phyloP scores from a whole-genome alignment of 2,329 filamentous ascomycete genomes.

The Stachybotrys elegans region DNA sequence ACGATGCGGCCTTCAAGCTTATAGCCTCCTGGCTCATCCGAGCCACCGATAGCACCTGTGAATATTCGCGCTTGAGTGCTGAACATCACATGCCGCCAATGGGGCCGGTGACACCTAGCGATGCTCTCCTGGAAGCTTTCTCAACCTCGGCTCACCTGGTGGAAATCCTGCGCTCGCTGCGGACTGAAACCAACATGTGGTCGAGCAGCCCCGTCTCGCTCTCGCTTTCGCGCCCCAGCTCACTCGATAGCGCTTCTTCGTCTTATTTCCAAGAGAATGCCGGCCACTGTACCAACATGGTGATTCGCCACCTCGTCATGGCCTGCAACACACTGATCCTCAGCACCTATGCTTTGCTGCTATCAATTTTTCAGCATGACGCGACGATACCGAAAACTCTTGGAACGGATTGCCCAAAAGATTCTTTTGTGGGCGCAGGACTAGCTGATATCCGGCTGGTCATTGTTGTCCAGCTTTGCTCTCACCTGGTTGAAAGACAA shows the following conservation, averaged over 20 bases:
- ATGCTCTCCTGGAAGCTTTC: background rate
- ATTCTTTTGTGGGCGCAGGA: too few species aligned
- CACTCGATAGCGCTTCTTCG: too few species aligned
- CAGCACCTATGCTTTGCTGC: background rate
- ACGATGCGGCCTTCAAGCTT: background rate
- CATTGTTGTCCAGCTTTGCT: conserved; percentile 4
- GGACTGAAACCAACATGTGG: background rate
- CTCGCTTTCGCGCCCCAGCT: too few species aligned
- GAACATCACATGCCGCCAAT: background rate
- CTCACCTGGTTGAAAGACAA: conserved; percentile 1
- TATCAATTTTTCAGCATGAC: conserved; percentile 1
- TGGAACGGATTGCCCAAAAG: too few species aligned
- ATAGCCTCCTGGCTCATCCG: background rate
- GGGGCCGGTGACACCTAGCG: background rate
- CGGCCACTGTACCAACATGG: background rate
- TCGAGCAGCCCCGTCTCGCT: too few species aligned
- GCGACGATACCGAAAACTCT: too few species aligned
- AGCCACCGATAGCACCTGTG: background rate
- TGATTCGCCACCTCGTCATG: conserved; percentile 3
- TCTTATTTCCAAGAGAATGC: too few species aligned
- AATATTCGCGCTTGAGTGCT: too few species aligned
- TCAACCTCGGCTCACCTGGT: background rate
- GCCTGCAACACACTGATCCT: conserved; percentile 3
- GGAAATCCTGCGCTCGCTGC: background rate
- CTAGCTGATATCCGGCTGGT: background rate